Base-by-base conservation (phyloP, 331 rosid genomes). In the Saraca asoca region DNA sequence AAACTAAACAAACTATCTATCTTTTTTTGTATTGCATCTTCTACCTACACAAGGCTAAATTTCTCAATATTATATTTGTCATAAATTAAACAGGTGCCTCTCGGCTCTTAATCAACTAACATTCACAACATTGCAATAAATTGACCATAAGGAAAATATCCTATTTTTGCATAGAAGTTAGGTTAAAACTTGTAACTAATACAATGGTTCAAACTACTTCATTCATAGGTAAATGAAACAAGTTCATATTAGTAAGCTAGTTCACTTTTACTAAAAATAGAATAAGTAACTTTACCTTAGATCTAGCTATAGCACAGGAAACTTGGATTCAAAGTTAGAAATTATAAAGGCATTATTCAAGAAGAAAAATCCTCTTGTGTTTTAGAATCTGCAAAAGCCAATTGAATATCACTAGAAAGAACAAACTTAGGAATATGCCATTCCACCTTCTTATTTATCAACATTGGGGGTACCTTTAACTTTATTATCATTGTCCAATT, bases 261-360 rank as follows among this genome's bases (percentile, higher is more conserved):
- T 77, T 17, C 58, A 57, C 20, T 24, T 51, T 55, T 5, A 46
- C 24, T 9, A 54, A 79, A 82, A 59, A 57, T 45, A 41, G 46
- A 56, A 60, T 35, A n/a, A 78, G 37, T 44, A 71, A 34, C 51
- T 65, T 78, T 72, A 93, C 97, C 96, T 85, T 56, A 90, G 68
- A 76, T 93, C 98, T 62, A 93, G 86, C 84, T 93, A 97, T 73
- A 90, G 87, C 83, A 93, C 96, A 6, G 97, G 98, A 84, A 87
- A 90, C 80, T 93, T 93, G 58, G 97, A 93, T 76, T 93, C 88
- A 12, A 93, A 90, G 72, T 93, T 93, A 6, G 97, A 93, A 76
- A 93, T 93, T 70, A 93, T 93, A 44, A 93, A 93, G 70, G 90
- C 87, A 61, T 93, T 93, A 73, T 93, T 96, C 98, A 90, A 90